Evolutionary conservation across 805 yeast genomes (phyloP), one percentile per base, ranked within the genome.

Genomic region (Wickerhamomyces chaumierensis): DNA sequence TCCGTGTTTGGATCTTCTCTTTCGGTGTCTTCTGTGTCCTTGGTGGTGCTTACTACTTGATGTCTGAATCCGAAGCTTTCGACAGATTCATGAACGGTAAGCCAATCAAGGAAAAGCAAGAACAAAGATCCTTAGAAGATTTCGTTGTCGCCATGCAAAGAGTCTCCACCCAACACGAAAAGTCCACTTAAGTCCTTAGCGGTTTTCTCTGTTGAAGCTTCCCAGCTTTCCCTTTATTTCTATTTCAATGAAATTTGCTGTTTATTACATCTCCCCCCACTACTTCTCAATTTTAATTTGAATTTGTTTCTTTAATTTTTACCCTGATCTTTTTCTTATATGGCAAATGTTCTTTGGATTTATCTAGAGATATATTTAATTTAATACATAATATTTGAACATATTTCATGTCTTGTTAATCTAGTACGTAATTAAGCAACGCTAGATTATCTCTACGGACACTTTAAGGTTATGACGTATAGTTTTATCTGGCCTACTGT

Each of bases 31-130:
- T 87, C 90, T 87, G 95, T 75, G 76, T 80, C 67, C 67, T 86
- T 73, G 95, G 95, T 66, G 96, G 95, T 75, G 84, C 90, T 59
- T 87, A 87, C 83, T 88, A 82, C 81, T 62, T 83, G 64, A 83
- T 87, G 95, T 75, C 90, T 48, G 76, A 69, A 56, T 81, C 90
- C 44, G 78, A 75, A 58, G 73, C 77, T 46, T 82, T 82, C 60
- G 94, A 82, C 70, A 75, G 79, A 71, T 65, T 81, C 63, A 80
- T 83, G 78, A 82, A 82, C 73, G 87, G 92, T 70, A 77, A 73
- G 68, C 71, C 79, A 62, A 51, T 62, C 51, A 72, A 75, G 68
- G 73, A 73, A 59, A 60, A 63, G 49, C 61, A 66, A 36, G 67
- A 67, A 49, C 76, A 60, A 53, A 78, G 88, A 77, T 71, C 86